Conservation (phyloP, 148 eudicot genomes). For the Polygonum aviculare region DNA sequence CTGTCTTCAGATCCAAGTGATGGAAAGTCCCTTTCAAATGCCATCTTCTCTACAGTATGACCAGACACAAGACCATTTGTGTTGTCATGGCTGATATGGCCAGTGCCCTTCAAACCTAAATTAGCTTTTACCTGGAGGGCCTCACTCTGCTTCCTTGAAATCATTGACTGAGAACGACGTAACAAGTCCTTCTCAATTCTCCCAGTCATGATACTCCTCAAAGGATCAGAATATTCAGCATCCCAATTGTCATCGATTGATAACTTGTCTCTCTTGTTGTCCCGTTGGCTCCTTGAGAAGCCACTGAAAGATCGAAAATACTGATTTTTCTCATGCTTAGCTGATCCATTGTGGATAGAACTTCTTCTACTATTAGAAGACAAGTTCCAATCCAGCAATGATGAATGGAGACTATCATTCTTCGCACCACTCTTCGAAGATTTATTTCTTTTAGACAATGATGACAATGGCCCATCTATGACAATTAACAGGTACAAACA, state of each 20-base stretch:
- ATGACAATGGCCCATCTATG: constrained; percentile 34
- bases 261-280: constrained; percentile 54
- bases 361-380: constrained; percentile 54
- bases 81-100: constrained; percentile 19
- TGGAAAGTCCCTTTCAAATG: constrained; percentile 76
- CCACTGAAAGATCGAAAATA: constrained; percentile 46
- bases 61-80: constrained; percentile 35
- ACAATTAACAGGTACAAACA: not conserved
- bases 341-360: constrained; percentile 54
- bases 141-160: constrained; percentile 49
- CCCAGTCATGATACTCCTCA: constrained; percentile 36
- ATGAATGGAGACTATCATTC: constrained; percentile 31
- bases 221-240: constrained; percentile 49
- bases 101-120: constrained; percentile 24
- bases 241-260: constrained; percentile 47
- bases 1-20: constrained; percentile 65
- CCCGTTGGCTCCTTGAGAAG: constrained; percentile 57
- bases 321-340: constrained; percentile 45
- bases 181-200: constrained; percentile 47
- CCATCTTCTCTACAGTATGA: constrained; percentile 31
- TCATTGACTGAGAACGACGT: constrained; percentile 59
- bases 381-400: constrained; percentile 36
- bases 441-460: constrained; percentile 35
- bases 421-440: constrained; percentile 31
- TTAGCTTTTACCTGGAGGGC: constrained; percentile 23